Base-by-base conservation (phyloP, 2,329 filamentous ascomycete species). In the Aspergillus pseudotamarii region DNA sequence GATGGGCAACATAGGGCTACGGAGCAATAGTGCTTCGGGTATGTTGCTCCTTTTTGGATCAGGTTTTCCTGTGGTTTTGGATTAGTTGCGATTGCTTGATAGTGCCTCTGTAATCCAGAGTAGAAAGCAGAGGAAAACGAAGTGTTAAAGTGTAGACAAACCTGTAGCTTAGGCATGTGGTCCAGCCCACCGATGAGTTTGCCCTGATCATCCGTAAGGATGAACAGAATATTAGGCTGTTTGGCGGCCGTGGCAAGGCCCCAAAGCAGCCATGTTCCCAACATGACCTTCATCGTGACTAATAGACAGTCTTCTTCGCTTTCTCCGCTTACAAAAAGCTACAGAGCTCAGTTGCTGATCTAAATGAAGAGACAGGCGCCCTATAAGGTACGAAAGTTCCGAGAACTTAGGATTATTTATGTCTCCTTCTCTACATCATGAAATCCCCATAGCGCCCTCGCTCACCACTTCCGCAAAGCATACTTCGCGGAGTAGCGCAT, bases 181-280 rank as follows among this genome's bases (percentile, higher is more conserved):
- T 75, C 70, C 19, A 75, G 58, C 2, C 71, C 71, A 14, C 69
- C 68, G 3, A 76, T 65, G 57, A 71, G 64, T 28, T 72, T 70
- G 70, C 90, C 89, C 69, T 91, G 89, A 68, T 91, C 89, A 67
- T 91, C 89, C 0, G 87, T 89, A 55, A 91, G 77, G 65, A 91
- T 86, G 72, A 91, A 88, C 23, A 91, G 78, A 43, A 91, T 86
- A 63, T 91, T 91, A 0, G 83, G 79, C 51, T 63, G 61, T 45
- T 69, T 71, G 21, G 71, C 65, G 21, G 68, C 63, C 34, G 66
- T 61, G 43, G 61, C 61, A 9, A 72, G 50, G 4, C 65, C 64
- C 26, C 30, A 50, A 8, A 61, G 59, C 9, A 61, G n/a, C 51
- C 51, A 54, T 2, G 45, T 26, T 43, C 43, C 45, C 1, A 53